These are phyloP conservation scores for Penicillium mononematosum DNA, from an alignment of 495 filamentous ascomycete species.

Conservation along the genomic window DNA sequence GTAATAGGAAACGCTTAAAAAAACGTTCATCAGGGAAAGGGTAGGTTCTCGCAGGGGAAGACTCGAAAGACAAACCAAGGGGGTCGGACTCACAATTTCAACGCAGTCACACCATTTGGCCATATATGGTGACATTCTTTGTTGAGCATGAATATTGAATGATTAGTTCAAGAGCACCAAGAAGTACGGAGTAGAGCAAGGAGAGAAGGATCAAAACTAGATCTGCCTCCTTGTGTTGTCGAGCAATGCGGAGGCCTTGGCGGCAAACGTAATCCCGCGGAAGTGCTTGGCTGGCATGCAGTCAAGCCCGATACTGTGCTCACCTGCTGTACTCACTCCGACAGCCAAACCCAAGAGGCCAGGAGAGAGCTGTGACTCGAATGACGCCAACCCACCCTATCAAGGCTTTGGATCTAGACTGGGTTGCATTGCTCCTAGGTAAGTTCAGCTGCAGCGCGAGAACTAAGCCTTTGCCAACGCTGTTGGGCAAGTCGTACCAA, in stretches of 20 bases:
- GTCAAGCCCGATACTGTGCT: background rate
- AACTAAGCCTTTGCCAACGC: constrained; percentile 30
- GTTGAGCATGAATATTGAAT: background rate
- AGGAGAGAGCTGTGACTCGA: background rate
- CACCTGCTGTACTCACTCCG: too few relatives aligned
- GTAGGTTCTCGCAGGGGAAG: background rate
- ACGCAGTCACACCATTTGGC: background rate
- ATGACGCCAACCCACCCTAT: background rate
- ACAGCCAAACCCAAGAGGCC: background rate
- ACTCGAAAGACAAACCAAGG: background rate
- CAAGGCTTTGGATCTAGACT: constrained; percentile 3
- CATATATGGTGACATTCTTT: background rate
- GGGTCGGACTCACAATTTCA: constrained; percentile 5
- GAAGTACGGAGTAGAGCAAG: constrained; percentile 5
- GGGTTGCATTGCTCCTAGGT: background rate
- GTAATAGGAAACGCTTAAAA: constrained; percentile 15
- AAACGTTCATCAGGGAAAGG: constrained; percentile 9
- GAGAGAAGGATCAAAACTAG: constrained; percentile 1
- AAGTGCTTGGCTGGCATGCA: constrained; percentile 10
- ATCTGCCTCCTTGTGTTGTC: constrained; percentile 1
- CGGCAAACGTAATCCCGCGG: background rate
- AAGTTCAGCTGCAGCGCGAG: background rate
- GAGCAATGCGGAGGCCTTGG: constrained; percentile 8
- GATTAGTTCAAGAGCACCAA: background rate
- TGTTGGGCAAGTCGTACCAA: constrained; percentile 12